These are phyloP conservation scores for Scenedesmus sp. DNA, from an alignment of 163 green algal species.

Conservation along the genomic window DNA sequence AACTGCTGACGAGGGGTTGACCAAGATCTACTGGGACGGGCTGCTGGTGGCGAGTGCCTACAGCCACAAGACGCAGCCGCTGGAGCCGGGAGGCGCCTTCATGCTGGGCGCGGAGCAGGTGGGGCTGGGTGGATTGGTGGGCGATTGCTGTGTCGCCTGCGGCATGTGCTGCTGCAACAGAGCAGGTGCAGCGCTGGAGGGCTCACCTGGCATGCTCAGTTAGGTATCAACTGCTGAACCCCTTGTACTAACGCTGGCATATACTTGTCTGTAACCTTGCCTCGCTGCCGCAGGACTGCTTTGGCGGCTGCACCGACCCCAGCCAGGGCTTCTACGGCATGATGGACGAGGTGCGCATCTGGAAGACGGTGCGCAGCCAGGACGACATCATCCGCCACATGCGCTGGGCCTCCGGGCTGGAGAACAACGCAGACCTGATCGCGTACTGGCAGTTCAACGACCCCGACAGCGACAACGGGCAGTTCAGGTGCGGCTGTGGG, in stretches of 20 bases:
- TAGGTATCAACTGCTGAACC: background rate
- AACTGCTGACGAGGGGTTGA: constrained; percentile 71
- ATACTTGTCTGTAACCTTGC: background rate
- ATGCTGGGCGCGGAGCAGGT: constrained; percentile 89
- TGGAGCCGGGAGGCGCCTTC: constrained; percentile 79
- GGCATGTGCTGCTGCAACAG: background rate
- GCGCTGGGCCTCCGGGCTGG: constrained; percentile 66
- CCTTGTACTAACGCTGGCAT: background rate
- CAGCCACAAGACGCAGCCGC: constrained; percentile 72
- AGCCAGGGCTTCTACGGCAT: constrained; percentile 81
- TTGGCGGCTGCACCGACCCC: constrained; percentile 86
- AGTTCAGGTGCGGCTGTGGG: constrained; percentile 46
- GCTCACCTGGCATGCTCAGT: background rate
- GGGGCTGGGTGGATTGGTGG: background rate
- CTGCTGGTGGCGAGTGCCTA: constrained; percentile 70
- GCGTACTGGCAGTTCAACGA: constrained; percentile 94
- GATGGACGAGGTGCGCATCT: constrained; percentile 90
- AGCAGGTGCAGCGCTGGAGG: background rate
- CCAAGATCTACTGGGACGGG: constrained; percentile 88
- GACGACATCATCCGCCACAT: constrained; percentile 85
- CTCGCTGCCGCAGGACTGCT: constrained; percentile 83
- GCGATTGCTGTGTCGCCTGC: too few species aligned
- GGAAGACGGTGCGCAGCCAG: constrained; percentile 79
- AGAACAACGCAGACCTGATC: constrained; percentile 73
- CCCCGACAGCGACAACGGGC: constrained; percentile 55